Conservation (phyloP, 2,329 filamentous ascomycete genomes). For the Xylaria sp. region DNA sequence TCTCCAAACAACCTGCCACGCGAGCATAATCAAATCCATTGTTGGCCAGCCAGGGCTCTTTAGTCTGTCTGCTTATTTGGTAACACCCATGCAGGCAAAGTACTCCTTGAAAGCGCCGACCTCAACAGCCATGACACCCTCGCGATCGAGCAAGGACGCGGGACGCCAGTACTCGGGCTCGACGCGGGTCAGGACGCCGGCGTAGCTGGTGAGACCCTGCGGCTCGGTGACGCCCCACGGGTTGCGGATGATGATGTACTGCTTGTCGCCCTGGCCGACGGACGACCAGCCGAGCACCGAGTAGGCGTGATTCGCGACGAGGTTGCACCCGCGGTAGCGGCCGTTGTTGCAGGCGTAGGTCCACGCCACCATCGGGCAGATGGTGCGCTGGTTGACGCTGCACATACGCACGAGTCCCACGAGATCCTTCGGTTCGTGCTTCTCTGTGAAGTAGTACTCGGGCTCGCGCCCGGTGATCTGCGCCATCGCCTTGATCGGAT, state of each 20-base stretch:
- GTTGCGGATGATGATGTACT: conserved; percentile 58
- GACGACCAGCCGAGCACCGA: conserved; percentile 55
- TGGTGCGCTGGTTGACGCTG: conserved; percentile 57
- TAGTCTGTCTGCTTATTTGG: conserved; percentile 37
- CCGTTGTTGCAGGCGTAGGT: conserved; percentile 53
- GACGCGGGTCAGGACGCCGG: conserved; percentile 53
- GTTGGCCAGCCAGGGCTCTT: not conserved
- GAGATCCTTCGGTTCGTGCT: conserved; percentile 51
- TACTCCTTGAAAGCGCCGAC: conserved; percentile 52
- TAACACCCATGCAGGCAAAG: conserved; percentile 50
- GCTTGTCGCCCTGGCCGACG: conserved; percentile 51
- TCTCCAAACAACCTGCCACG: not conserved
- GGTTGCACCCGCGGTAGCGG: conserved; percentile 55
- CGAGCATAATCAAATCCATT: not conserved
- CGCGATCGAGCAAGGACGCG: conserved; percentile 52
- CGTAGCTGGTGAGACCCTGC: conserved; percentile 54
- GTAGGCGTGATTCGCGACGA: conserved; percentile 60
- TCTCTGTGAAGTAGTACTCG: conserved; percentile 52
- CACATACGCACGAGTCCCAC: conserved; percentile 54
- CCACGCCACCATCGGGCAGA: conserved; percentile 56
- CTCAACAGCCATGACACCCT: conserved; percentile 54
- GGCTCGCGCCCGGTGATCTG: conserved; percentile 56
- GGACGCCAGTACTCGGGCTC: conserved; percentile 54
- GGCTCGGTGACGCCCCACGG: conserved; percentile 59
- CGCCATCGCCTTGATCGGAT: conserved; percentile 59